phyloP scores from a whole-genome alignment of 805 yeast species.

The Ogataea naganishii region DNA sequence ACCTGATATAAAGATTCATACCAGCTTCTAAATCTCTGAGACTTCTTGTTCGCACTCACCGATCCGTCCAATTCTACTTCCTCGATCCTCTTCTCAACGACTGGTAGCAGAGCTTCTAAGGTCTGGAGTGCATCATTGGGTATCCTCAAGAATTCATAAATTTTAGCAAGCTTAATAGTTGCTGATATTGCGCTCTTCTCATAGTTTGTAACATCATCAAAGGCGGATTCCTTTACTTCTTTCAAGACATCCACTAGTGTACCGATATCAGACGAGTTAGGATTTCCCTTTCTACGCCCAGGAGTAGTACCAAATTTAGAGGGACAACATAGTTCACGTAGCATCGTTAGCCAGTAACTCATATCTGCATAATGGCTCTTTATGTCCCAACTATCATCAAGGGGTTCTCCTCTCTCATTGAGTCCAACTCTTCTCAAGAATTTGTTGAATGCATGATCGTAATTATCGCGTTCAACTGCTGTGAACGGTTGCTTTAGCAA shows the following conservation, averaged over 20 bases:
- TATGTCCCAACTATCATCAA: slow-evolving; percentile 39
- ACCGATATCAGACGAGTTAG: slow-evolving; percentile 18
- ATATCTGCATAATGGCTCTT: slow-evolving; percentile 35
- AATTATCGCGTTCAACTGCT: slow-evolving; percentile 78
- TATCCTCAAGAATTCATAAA: slow-evolving; percentile 46
- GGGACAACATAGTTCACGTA: slow-evolving; percentile 81
- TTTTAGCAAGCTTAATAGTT: slow-evolving; percentile 57
- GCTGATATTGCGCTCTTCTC: slow-evolving; percentile 40
- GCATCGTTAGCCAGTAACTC: slow-evolving; percentile 58
- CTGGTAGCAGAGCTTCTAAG: slow-evolving; percentile 33
- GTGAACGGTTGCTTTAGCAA: slow-evolving; percentile 68
- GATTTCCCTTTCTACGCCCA: slow-evolving; percentile 2
- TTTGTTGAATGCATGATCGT: slow-evolving; percentile 52
- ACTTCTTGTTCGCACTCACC: slow-evolving; percentile 4
- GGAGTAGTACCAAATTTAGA: slow-evolving; percentile 33
- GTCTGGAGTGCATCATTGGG: slow-evolving; percentile 42
- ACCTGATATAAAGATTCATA: slow-evolving; percentile 63
- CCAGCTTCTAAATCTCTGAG: slow-evolving; percentile 35
- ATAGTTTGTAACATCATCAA: slow-evolving; percentile 34
- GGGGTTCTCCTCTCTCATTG: slow-evolving; percentile 41
- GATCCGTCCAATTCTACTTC: slow-evolving; percentile 6
- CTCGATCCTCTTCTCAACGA: slow-evolving; percentile 16
- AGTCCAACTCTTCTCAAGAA: slow-evolving; percentile 52
- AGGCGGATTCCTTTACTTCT: slow-evolving; percentile 52
- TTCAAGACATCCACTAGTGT: slow-evolving; percentile 63